Percentiles rank a stretch among this genome's conserved stretches.
Conservation (phyloP, 805 yeast genomes). For the Ogataea allantospora region DNA sequence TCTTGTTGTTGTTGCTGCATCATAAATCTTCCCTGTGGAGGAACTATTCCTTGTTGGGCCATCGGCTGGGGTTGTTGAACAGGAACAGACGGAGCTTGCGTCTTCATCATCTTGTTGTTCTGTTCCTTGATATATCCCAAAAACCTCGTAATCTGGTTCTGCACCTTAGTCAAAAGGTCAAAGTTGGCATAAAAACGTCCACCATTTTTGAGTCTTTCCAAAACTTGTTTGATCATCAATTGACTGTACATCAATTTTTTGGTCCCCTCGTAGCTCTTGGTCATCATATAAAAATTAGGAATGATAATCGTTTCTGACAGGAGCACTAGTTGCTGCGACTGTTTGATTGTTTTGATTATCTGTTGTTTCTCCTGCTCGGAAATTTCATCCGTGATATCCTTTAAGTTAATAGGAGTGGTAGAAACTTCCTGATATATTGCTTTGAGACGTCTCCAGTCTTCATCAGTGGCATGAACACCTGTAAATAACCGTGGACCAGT, state of each 20-base stretch:
- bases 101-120: conserved; percentile 28
- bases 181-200: conserved; percentile 67
- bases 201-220: conserved; percentile 56
- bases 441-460: conserved; percentile 59
- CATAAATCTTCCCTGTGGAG: conserved; percentile 22
- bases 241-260: conserved; percentile 75
- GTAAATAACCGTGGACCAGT: conserved; percentile 30
- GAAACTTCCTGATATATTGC: conserved; percentile 69
- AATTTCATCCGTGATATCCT: conserved; percentile 61
- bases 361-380: conserved; percentile 62
- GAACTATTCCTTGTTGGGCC: conserved; percentile 17
- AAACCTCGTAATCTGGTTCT: conserved; percentile 70
- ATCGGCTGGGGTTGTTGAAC: conserved; percentile 11
- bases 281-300: conserved; percentile 73
- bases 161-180: conserved; percentile 66
- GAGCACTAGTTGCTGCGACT: conserved; percentile 57
- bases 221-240: conserved; percentile 71
- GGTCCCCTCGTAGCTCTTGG: conserved; percentile 74
- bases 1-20: conserved; percentile 17
- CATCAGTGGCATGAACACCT: conserved; percentile 48
- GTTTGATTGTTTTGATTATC: conserved; percentile 53
- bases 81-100: conserved; percentile 21
- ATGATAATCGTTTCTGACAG: conserved; percentile 68
- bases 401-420: conserved; percentile 60
- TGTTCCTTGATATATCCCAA: conserved; percentile 71